phyloP scores from a whole-genome alignment of 257 asterid genomes.

The Nyctanthes arbortristis region DNA sequence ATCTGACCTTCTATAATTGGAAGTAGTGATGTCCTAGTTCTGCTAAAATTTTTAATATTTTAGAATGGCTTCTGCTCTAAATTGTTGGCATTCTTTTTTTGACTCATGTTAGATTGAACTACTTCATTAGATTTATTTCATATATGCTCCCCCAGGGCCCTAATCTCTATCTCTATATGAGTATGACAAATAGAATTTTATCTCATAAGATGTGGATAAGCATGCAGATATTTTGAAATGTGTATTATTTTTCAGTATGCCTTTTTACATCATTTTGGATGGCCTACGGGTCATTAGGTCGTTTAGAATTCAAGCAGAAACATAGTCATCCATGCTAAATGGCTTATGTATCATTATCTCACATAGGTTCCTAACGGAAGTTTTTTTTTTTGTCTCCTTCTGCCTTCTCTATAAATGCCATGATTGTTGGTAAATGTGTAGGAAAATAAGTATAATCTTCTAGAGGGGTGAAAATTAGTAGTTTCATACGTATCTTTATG shows the following conservation, averaged over 20 bases:
- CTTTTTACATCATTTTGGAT: neutral
- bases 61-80: neutral
- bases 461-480: neutral
- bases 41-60: neutral
- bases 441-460: conserved; percentile 13
- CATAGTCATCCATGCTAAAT: too few species aligned
- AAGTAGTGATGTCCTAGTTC: conserved; percentile 11
- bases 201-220: conserved; percentile 2
- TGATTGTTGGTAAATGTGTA: neutral
- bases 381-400: neutral
- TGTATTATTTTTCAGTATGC: neutral
- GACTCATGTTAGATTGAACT: conserved; percentile 6
- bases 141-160: neutral
- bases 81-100: neutral
- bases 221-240: neutral
- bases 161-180: neutral
- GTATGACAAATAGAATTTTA: neutral
- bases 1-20: neutral
- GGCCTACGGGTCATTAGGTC: neutral
- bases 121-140: neutral
- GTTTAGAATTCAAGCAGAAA: conserved; percentile 5
- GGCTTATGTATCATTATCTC: too few species aligned
- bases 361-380: too few species aligned
- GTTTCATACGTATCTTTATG: conserved; percentile 6
- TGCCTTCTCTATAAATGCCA: conserved; percentile 11